Base-by-base conservation (phyloP, 495 filamentous ascomycete species). In the Annulohypoxylon stygium region DNA sequence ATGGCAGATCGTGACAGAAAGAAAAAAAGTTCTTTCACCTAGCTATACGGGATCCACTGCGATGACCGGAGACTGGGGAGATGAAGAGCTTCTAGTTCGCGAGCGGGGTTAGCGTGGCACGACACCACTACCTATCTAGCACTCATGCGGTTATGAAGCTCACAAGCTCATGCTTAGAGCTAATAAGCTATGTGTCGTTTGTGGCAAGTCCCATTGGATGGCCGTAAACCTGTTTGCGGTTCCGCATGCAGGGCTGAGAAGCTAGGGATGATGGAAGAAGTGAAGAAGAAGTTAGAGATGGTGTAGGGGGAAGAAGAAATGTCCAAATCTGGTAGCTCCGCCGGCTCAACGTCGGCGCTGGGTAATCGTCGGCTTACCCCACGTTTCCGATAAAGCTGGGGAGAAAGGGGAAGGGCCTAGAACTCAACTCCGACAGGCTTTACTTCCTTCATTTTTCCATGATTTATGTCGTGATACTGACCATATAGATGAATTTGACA, bases 31-130 rank as follows among this genome's bases (percentile, higher is more conserved):
- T 18, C 34, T 54, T 67, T 62, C 34, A 59, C 26, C 33, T 36
- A 34, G 60, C 67, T 61, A 61, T 61, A 67, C 23, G 16, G 34
- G 54, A 62, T 61, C 67, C 66, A 70, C 57, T 63, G 67, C 62
- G 62, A 70, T 43, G 61, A 74, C 71, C 71, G 66, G 71, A 68
- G 58, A 43, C 34, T 43, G 36, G 36, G 33, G n/a, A 20, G 11
- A 14, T 6, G 55, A 11, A 41, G 34, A 9, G 34, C 30, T 61
- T 30, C 14, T 55, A 33, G 43, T 47, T 47, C 34, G 41, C 16
- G 43, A 58, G 67, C 53, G 60, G 59, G 67, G 60, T 53, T 45
- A 45, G 20, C 20, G 20, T 51, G 48, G 37, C 50, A 57, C 62
- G 25, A 39, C 36, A 23, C 34, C 39, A 8, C 26, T 30, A 30